Evolutionary conservation across 805 yeast genomes (phyloP), one percentile per base, ranked within the genome.

Genomic region (Maudiozyma pseudohumilis): DNA sequence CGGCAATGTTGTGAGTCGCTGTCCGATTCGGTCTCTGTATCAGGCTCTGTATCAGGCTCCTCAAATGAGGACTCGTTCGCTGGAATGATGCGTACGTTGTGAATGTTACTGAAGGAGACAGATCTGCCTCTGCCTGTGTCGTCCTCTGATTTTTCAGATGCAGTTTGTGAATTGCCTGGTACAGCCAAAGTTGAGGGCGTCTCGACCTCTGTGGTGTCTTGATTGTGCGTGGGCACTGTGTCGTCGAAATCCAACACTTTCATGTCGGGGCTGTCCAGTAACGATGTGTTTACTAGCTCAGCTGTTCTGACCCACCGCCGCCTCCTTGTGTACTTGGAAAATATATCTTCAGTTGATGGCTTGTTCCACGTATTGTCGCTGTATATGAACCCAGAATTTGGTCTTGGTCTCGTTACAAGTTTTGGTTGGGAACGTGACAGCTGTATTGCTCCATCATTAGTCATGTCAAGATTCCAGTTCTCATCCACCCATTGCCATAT

Each of bases 241-340:
- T 26, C 27, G 18, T 23, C 31, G 17, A 24, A 10, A 20, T 35
- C 39, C 3, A 28, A 16, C 11, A 28, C 16, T 29, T 38, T 29
- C 15, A 42, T 16, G 12, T 27, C 34, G 15, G 29, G 5, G 35
- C 10, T 25, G 17, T 23, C 31, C n/a, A 32, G 17, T 13, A 32
- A 15, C 8, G 45, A 44, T 3, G 47, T 45, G 41, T 48, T 52
- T 6, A 82, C 78, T 47, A 87, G 67, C 57, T 85, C 94, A 0
- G 98, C 98, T 1, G 94, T 85, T 46, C 98, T 74, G 12, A 89
- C 74, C 98, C 98, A 89, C 55, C 96, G 72, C 65, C 98, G 75
- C 55, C 96, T 74, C 59, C 98, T 74, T 5, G 97, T 89, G 55
- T 87, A 89, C 58, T 86, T 87, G 18, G 92, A 76, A 60, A 77